These are phyloP conservation scores for Phytopythium sindhum DNA, from an alignment of 352 stramenopile genomes.

Conservation along the genomic window DNA sequence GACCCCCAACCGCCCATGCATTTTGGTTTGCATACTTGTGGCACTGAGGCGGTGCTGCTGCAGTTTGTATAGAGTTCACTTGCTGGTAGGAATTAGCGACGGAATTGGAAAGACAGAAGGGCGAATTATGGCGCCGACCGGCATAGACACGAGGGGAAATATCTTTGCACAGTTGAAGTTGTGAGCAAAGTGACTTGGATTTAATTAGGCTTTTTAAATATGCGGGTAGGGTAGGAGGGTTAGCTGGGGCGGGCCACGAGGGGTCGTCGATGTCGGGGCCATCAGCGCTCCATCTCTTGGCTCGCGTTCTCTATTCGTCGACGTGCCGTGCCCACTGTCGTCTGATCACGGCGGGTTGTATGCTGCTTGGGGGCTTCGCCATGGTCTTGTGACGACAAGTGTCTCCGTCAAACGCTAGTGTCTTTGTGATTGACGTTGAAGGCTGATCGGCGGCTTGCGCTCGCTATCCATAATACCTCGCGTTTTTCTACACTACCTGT, in stretches of 20 bases:
- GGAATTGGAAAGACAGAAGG: background rate
- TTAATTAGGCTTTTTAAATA: too few species aligned
- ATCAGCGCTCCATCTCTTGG: too few species aligned
- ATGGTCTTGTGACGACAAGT: background rate
- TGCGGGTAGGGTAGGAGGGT: too few species aligned
- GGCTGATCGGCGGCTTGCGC: background rate
- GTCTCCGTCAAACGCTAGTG: background rate
- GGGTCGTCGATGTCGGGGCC: background rate
- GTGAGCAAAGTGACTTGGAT: background rate
- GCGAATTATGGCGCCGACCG: background rate
- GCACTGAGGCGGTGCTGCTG: background rate
- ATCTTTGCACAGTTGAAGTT: slow-evolving; percentile 4
- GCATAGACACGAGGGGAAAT: slow-evolving; percentile 3
- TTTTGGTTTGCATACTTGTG: slow-evolving; percentile 1
- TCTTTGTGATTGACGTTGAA: slow-evolving; percentile 4
- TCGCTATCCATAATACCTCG: background rate
- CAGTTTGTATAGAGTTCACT: too few species aligned
- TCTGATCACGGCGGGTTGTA: too few species aligned
- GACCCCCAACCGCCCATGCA: too few species aligned
- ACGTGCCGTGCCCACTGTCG: background rate
- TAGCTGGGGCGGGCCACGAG: background rate
- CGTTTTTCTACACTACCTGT: too few species aligned
- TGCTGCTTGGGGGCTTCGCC: too few species aligned
- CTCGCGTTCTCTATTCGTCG: background rate
- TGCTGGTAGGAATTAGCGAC: background rate